These are phyloP conservation scores for Sutorius eximius DNA, from an alignment of 1,284 basidiomycete genomes.

Conservation along the genomic window DNA sequence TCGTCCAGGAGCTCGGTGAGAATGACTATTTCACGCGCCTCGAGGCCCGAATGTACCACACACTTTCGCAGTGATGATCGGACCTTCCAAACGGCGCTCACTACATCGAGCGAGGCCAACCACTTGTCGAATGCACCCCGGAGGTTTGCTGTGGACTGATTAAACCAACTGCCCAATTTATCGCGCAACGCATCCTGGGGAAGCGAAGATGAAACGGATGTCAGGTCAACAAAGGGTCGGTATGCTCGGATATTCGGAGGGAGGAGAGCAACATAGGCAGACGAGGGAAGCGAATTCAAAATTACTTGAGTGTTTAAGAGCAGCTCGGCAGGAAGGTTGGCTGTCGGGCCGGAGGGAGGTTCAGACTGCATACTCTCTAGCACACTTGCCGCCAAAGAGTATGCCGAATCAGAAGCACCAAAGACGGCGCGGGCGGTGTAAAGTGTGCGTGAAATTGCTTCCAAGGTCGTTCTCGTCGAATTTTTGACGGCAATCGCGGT, in stretches of 20 bases:
- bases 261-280: conserved; percentile 66
- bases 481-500: conserved; percentile 43
- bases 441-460: conserved; percentile 58
- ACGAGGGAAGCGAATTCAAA: conserved; percentile 66
- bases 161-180: conserved; percentile 62
- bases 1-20: conserved; percentile 50
- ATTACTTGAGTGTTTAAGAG: conserved; percentile 61
- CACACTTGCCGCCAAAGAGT: conserved; percentile 56
- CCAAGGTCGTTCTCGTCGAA: conserved; percentile 50
- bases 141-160: conserved; percentile 48
- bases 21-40: conserved; percentile 42
- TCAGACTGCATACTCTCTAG: conserved; percentile 62
- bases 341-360: conserved; percentile 20
- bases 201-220: conserved; percentile 53
- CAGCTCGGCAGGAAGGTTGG: conserved; percentile 52
- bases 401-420: conserved; percentile 29
- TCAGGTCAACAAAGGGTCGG: conserved; percentile 70
- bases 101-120: conserved; percentile 54
- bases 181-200: conserved; percentile 43
- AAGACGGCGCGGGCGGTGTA: conserved; percentile 55
- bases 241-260: conserved; percentile 64
- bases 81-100: conserved; percentile 68
- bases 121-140: conserved; percentile 49
- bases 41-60: conserved; percentile 44
- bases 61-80: conserved; percentile 50